These are phyloP conservation scores for Candida arabinofermentans DNA, from an alignment of 805 yeast genomes.

Conservation along the genomic window DNA sequence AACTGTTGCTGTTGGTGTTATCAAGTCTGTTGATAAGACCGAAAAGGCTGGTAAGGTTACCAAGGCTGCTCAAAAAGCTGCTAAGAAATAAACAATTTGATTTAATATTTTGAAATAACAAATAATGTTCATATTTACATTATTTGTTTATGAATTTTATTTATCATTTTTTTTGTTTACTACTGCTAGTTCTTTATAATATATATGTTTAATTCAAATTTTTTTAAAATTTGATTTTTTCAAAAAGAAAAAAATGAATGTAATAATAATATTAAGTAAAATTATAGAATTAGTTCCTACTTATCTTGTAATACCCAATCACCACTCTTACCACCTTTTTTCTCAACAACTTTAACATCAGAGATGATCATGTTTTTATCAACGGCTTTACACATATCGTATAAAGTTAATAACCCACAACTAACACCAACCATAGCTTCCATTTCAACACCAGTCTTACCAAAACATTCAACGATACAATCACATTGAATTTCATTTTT, in stretches of 20 bases:
- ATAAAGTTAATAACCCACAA: conserved; percentile 42
- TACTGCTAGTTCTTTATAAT: conserved; percentile 2
- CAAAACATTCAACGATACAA: conserved; percentile 42
- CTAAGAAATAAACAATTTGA: conserved; percentile 53
- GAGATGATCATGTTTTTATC: conserved; percentile 43
- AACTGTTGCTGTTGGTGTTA: conserved; percentile 99
- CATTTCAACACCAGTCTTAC: conserved; percentile 57
- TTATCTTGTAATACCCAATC: conserved; percentile 7
- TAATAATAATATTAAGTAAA: no score
- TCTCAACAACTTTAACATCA: conserved; percentile 35
- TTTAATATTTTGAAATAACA: not conserved
- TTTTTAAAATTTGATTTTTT: conserved; percentile 7
- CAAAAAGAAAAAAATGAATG: not conserved
- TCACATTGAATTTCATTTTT: conserved; percentile 26
- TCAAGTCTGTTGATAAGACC: conserved; percentile 89
- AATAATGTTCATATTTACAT: not conserved
- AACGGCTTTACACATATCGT: conserved; percentile 59
- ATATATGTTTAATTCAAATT: conserved; percentile 11
- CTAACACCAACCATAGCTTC: conserved; percentile 48
- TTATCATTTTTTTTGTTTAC: not conserved
- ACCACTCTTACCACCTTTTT: conserved; percentile 42
- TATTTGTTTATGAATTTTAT: not conserved
- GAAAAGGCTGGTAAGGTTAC: conserved; percentile 88
- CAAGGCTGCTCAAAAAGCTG: conserved; percentile 90
- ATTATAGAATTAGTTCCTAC: not conserved